Evolutionary conservation across 1,284 basidiomycete species (phyloP), one percentile per base, ranked within the genome.

Genomic region (Clitocybe nebularis): DNA sequence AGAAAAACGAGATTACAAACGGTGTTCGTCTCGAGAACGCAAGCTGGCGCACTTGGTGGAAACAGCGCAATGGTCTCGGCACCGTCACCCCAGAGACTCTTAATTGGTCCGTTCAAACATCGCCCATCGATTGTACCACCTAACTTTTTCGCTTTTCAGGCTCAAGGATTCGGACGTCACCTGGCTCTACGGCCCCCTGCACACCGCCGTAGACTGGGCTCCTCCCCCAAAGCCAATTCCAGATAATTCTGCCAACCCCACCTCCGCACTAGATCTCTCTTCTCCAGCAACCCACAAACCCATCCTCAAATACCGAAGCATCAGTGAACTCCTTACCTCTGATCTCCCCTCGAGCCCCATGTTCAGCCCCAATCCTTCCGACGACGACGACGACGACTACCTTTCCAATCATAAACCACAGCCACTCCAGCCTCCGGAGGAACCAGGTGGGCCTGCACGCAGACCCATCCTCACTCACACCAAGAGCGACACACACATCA

Each of bases 81-180:
- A 99, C 95, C 0, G 81, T 99, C 61, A 89, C 84, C 32, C 95
- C 95, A 46, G 95, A 99, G 70, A 97, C 95, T 2, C 80, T 99
- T 55, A 99, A 99, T 64, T 99, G 95, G 95, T 97, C 60, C 61
- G 91, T 73, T n/a, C 35, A 52, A 38, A 14, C 48, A 21, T 45
- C 36, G 39, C 50, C 30, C 44, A 14, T 34, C 36, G 40, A 20
- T 23, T 13, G 23, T 32, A 22, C 29, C n/a, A 37, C 43, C 40
- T 53, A 42, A 36, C 38, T 30, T 39, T 39, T 32, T 2, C 5
- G 6, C 17, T 19, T 6, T 45, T 9, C 70, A 99, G 95, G 95
- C 81, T 99, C 55, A 99, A 99, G 64, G 96, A 99, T 67, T 94
- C 91, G 19, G 95, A 99, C 63, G 95, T 99, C 21, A 99, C 96